Evolutionary conservation across 108 stramenopile species (phyloP).

Genomic region (Nannochloropsis gaditana): DNA sequence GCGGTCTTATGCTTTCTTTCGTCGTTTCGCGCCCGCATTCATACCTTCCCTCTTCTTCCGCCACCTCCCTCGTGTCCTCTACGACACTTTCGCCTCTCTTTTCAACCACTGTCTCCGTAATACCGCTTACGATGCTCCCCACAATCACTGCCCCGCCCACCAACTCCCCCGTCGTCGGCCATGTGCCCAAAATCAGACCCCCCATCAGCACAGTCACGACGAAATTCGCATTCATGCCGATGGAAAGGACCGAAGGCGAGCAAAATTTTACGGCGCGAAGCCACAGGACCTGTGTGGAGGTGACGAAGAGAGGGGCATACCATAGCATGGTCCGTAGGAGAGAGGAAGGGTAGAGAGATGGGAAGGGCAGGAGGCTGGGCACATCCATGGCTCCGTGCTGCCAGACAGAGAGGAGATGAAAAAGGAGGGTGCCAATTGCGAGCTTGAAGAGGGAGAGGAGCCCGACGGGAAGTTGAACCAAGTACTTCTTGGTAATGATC

Average conservation of each 20-base stretch:
- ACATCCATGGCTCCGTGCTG: not conserved
- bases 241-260: not conserved
- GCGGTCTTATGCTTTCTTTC: too few relatives aligned
- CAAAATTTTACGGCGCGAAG: not conserved
- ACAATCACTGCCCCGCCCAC: not conserved
- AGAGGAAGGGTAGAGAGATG: not conserved
- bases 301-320: slow-evolving; percentile 20
- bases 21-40: not conserved
- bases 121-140: not conserved
- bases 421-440: not conserved
- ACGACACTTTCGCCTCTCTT: not conserved
- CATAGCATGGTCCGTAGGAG: slow-evolving; percentile 3
- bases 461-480: not conserved
- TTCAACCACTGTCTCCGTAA: not conserved
- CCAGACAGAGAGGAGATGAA: slow-evolving; percentile 12
- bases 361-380: not conserved
- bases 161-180: slow-evolving; percentile 8
- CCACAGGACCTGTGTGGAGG: slow-evolving; percentile 8
- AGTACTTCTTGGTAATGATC: not conserved
- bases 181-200: not conserved
- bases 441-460: slow-evolving; percentile 17
- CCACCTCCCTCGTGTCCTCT: not conserved
- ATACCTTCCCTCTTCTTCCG: not conserved
- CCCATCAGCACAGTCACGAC: slow-evolving; percentile 3
- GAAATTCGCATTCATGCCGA: not conserved